A percentile compares a stretch with the other conserved stretches of the same genome.
phyloP scores from a whole-genome alignment of 2,329 filamentous ascomycete genomes.

The Verticillium zaregamsianum region DNA sequence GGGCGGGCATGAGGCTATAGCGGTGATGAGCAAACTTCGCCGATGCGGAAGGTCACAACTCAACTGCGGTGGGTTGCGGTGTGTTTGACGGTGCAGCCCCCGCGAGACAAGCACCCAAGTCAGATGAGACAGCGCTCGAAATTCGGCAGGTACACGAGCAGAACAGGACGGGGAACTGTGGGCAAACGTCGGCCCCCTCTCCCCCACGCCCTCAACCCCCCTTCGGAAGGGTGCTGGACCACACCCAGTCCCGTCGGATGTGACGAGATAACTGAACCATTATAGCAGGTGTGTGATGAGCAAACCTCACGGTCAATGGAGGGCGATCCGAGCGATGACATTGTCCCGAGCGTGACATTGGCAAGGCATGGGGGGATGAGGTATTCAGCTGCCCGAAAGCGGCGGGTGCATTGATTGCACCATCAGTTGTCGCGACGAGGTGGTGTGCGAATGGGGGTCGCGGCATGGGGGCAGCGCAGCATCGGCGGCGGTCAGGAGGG shows the following conservation, averaged over 20 bases:
- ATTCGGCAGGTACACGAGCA: too few species aligned
- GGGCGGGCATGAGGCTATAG: neutral
- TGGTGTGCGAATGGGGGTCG: neutral
- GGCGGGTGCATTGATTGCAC: neutral
- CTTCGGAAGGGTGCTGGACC: too few species aligned
- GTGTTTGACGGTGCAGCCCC: neutral
- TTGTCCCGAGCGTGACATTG: neutral
- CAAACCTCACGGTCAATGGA: too few species aligned
- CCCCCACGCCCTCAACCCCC: too few species aligned
- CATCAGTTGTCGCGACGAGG: neutral
- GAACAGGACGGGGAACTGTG: too few species aligned
- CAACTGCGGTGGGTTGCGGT: neutral
- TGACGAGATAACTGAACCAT: too few species aligned
- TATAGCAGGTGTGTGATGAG: too few species aligned
- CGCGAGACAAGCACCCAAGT: neutral
- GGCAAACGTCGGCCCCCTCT: too few species aligned
- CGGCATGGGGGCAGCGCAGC: neutral
- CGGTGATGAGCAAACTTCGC: neutral
- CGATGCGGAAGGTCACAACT: neutral
- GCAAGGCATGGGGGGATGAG: neutral
- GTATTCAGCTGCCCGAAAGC: neutral
- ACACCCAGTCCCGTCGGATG: too few species aligned
- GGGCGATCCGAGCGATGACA: too few species aligned
- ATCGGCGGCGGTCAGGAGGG: neutral
- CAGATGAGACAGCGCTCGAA: neutral